Evolutionary conservation across 2,329 filamentous ascomycete species (phyloP).

Genomic region (Colletotrichum sp.): DNA sequence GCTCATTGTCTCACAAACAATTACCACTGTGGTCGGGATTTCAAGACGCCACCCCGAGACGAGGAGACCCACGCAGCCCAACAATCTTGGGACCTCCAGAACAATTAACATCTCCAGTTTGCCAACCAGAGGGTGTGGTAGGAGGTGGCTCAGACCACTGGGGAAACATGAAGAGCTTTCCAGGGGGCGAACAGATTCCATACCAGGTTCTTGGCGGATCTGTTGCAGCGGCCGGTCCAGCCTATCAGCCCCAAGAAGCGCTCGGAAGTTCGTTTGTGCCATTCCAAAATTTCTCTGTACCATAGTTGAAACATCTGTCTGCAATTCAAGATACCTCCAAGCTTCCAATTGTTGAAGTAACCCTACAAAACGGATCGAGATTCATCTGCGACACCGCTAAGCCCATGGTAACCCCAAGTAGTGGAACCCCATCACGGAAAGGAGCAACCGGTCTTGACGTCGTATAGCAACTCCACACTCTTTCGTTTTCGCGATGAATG

Average conservation of each 20-base stretch:
- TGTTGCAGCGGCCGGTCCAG: background rate
- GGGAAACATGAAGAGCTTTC: background rate
- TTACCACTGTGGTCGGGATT: background rate
- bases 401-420: background rate
- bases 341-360: background rate
- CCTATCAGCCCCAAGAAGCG: background rate
- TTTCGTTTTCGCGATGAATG: background rate
- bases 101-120: background rate
- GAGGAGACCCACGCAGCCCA: background rate
- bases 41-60: constrained; percentile 1
- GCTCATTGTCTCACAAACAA: background rate
- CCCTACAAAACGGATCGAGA: background rate
- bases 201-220: background rate
- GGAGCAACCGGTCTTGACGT: background rate
- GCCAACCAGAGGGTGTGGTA: background rate
- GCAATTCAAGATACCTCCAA: background rate
- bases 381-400: background rate
- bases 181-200: background rate
- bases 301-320: background rate
- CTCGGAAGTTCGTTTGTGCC: background rate
- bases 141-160: background rate
- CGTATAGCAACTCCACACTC: background rate
- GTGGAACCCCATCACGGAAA: background rate
- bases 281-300: constrained; percentile 14
- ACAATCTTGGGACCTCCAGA: background rate